Evolutionary conservation across 1,139 yeast genomes (phyloP), one percentile per base, ranked within the genome.

Genomic region (Geotrichum candidum): DNA sequence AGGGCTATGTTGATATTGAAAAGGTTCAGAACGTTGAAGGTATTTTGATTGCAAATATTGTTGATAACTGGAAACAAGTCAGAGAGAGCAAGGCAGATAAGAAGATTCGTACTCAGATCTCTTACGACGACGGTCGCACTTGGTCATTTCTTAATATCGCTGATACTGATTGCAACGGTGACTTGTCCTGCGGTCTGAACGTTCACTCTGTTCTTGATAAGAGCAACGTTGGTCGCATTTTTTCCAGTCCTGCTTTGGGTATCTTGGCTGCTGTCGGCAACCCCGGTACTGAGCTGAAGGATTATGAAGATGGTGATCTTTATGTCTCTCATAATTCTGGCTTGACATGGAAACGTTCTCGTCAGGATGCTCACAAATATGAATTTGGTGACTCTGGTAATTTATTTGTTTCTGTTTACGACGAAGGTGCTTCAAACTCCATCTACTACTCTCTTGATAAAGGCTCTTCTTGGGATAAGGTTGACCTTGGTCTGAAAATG

Each of bases 361-460:
- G 85, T 31, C 83, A 84, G 51, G 81, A 78, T 51, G 84, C 91
- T 1, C 78, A 84, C 54, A 69, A 79, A 4, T 85, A 82, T 66
- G 79, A 87, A 0, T 87, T 85, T 75, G 96, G 95, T 61, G 96
- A 90, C 73, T 83, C 83, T 63, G 97, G 96, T 57, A 90, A 90
- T 71, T 73, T 90, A 4, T 81, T 90, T 53, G 76, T 88, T 1
- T 90, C 91, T 1, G 77, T 84, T 6, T 85, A 85, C 22, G 78
- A 74, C 57, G 67, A 64, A 18, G 69, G 67, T 13, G 59, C 64
- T 22, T 63, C 71, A 11, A 66, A 67, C 54, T 64, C 66, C 13
- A 64, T 73, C 15, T 78, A 77, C 64, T 90, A 79, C 68, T 88
- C 96, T 0, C 72, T 87, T 53, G 91, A 90, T 70, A 94, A 89